Evolutionary conservation across 208 protist genomes (phyloP), one percentile per base, ranked within the genome.

Genomic region (Acanthamoeba healyi): DNA sequence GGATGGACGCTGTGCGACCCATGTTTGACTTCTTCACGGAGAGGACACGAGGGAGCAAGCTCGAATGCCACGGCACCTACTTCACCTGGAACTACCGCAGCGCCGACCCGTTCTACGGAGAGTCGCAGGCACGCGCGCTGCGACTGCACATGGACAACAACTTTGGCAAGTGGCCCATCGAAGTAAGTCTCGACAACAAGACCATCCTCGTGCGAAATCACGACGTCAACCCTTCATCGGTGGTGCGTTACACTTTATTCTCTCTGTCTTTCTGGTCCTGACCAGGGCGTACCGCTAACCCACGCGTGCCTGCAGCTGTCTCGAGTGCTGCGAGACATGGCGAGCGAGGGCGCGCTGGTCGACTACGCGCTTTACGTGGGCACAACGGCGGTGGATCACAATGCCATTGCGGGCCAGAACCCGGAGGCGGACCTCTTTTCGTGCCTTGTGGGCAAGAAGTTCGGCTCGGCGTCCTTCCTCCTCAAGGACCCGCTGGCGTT

Each of bases 151-250:
- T 90, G 82, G 40, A 90, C 58, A 72, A 63, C 82, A 90, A 90
- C 82, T 90, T 90, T 70, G 82, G 82, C 54, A 63, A 70, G 22
- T 90, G 82, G 82, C 82, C 82, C 29, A 90, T 90, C 56, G 82
- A 90, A 12, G 51, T 90, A 2, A 58, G 38, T 44, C 22, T 67
- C 54, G 58, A 90, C 58, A 90, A 70, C 82, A 90, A 90, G 58
- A 90, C 56, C 38, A 49, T 90, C 32, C 19, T 72, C 54, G 58
- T 90, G 6, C 82, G 82, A 32, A 63, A 63, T 36, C 32, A 90
- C 56, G 82, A 90, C 34, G 82, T 90, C 38, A 90, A 90, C 54
- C 36, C 82, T 1, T 84, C 74, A 5, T 84, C 74, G 22, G 74
- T 84, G 42, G 74, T 84, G 58, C 15, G 74, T 54, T 5, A 2